Evolutionary conservation across 2,329 filamentous ascomycete genomes (phyloP), one percentile per base, ranked within the genome.

Genomic region (Diplodia scrobiculata): DNA sequence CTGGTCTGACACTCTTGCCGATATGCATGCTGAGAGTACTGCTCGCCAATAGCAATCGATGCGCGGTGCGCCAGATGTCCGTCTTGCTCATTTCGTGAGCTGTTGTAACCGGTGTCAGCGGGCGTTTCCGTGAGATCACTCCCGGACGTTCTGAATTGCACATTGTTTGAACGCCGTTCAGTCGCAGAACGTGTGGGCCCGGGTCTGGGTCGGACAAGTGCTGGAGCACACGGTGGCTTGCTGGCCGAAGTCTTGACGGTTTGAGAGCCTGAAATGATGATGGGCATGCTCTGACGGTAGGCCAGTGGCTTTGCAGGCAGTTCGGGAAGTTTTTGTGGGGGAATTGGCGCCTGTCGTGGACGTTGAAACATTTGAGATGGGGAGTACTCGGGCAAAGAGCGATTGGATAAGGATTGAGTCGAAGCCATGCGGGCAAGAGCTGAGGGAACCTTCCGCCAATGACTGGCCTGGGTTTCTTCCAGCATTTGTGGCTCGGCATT

Each of bases 361-460:
- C 38, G 55, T 47, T 60, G 55, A 5, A 60, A 60, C 55, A 50
- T 63, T 63, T 50, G 59, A 14, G 59, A 63, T 19, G 59, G 45
- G 1, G 59, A 51, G 19, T 52, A 63, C 45, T 50, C 59, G 5
- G 45, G 59, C 17, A 63, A 17, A n/a, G 48, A 63, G 29, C 29
- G 29, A 36, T 38, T 63, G 25, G 48, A 63, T 17, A 50, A n/a
- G n/a, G 48, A 52, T 38, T 38, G 47, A 14, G 59, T 63, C 41
- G 59, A 63, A 17, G 59, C 59, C 45, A 51, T 51, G 11, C 59
- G 59, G 21, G 59, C 59, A 10, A 63, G 45, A 14, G 59, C 59
- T 21, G 45, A 32, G 19, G 59, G 59, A 19, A 63, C 59, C 11
- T 63, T 63, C 10, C 47, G 29, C 59, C 59, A 63, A 3, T 63